These are phyloP conservation scores for Penicillium pulvis DNA, from an alignment of 495 filamentous ascomycete species.

Conservation along the genomic window DNA sequence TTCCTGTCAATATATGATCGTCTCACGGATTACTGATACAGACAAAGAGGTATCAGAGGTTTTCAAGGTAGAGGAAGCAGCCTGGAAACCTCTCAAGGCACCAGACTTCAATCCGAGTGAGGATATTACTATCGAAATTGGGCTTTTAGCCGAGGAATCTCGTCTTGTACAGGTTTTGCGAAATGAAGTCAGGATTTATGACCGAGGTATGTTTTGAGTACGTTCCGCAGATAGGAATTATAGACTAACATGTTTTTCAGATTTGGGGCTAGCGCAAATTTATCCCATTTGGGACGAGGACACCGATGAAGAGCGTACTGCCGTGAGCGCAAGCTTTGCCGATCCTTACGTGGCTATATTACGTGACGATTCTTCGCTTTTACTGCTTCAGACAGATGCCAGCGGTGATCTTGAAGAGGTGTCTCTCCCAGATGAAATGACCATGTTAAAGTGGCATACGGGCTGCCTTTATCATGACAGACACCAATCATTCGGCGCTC, in stretches of 20 bases:
- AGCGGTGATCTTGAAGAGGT: slow-evolving; percentile 86
- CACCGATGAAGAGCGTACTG: slow-evolving; percentile 72
- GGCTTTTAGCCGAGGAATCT: slow-evolving; percentile 69
- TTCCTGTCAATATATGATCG: slow-evolving; percentile 38
- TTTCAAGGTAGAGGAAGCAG: slow-evolving; percentile 29
- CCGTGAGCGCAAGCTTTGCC: slow-evolving; percentile 77
- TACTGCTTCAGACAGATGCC: slow-evolving; percentile 73
- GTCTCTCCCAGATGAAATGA: slow-evolving; percentile 56
- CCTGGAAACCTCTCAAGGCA: slow-evolving; percentile 38
- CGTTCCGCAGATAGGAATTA: background rate
- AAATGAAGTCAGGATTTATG: slow-evolving; percentile 83
- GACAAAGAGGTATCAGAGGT: slow-evolving; percentile 48
- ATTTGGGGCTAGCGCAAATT: slow-evolving; percentile 84
- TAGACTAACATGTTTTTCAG: slow-evolving; percentile 39
- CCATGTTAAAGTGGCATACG: slow-evolving; percentile 69
- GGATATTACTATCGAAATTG: slow-evolving; percentile 79
- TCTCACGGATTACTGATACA: slow-evolving; percentile 32
- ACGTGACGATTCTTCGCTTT: slow-evolving; percentile 75
- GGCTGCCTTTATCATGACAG: slow-evolving; percentile 77
- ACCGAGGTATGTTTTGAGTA: slow-evolving; percentile 64
- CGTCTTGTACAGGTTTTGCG: slow-evolving; percentile 83
- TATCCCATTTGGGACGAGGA: slow-evolving; percentile 88
- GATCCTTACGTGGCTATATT: slow-evolving; percentile 89
- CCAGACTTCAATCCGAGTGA: slow-evolving; percentile 88
- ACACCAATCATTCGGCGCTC: slow-evolving; percentile 53